Evolutionary conservation across 192 early-diverging fungal genomes (phyloP), one percentile per base, ranked within the genome.

Genomic region (Phlyctochytrium bullatum): DNA sequence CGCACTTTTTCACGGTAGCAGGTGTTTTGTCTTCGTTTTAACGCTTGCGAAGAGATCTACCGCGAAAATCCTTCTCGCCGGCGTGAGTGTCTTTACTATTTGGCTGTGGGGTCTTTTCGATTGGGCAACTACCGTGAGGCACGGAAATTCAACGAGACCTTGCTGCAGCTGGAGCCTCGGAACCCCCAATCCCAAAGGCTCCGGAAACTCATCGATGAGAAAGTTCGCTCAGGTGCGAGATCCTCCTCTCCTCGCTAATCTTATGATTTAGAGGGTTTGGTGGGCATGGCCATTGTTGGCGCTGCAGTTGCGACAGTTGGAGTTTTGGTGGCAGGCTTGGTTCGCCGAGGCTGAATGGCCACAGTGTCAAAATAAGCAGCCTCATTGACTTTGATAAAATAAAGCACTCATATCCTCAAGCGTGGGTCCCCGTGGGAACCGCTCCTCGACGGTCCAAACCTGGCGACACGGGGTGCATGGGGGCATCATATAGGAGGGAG

Each of bases 11-110:
- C 80, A 84, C 75, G 90, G 90, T 90, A 80, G 20, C 64, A 32
- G 10, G 24, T 34, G 32, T 0, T 32, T 28, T 25, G 20, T 1
- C 14, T 28, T 50, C 34, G 36, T n/a, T 30, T 30, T 17, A 31
- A 51, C 33, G 3, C 23, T 61, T 52, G 36, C 23, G n/a, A 81
- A 90, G 94, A 97, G 62, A 95, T 98, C 51, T 93, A 94, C 74
- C 77, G 83, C 31, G 90, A 94, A 36, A 77, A 89, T 24, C 88
- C 89, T 1, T 86, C 90, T 62, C 85, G 96, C 62, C 83, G 89
- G 65, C 84, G 96, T 36, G 96, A 98, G 76, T 98, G 96, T 68
- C 80, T 96, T 31, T 98, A 95, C 75, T 98, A 96, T 68, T 69
- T 98, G 54, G 91, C 92, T 2, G 74, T 98, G 20, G 96, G 93